A percentile compares a stretch with the other conserved stretches of the same genome.
These are phyloP conservation scores for Suillus variegatus DNA, from an alignment of 768 basidiomycete species.

Conservation along the genomic window DNA sequence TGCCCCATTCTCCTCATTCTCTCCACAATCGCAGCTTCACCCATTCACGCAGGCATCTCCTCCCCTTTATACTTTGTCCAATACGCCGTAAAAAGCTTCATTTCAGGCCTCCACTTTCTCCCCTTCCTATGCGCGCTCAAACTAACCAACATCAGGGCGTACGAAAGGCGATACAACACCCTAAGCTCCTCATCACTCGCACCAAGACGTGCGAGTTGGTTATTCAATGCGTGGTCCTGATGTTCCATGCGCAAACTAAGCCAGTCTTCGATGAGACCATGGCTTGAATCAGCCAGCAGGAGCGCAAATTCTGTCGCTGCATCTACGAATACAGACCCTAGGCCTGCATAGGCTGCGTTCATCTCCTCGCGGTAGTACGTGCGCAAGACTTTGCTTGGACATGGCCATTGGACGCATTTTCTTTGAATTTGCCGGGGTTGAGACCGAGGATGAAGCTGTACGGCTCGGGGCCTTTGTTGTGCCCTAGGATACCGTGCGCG, in stretches of 20 bases:
- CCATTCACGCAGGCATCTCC: background rate
- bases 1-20: conserved; percentile 1
- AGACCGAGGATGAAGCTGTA: background rate
- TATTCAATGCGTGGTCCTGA: background rate
- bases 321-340: background rate
- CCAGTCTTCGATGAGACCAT: conserved; percentile 8
- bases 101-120: background rate
- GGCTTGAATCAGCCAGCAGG: conserved; percentile 4
- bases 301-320: conserved; percentile 1
- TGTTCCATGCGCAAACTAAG: conserved; percentile 2
- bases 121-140: conserved; percentile 6
- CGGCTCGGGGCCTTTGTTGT: conserved; percentile 1
- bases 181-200: background rate
- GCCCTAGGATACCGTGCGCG: conserved; percentile 3
- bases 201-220: background rate
- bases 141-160: conserved; percentile 8
- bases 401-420: conserved; percentile 5
- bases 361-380: conserved; percentile 1
- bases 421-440: background rate
- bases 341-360: background rate
- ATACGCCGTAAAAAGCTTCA: conserved; percentile 5
- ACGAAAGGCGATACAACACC: conserved; percentile 3
- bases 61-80: background rate
- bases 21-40: conserved; percentile 9
- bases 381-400: conserved; percentile 1